A percentile compares a stretch with the other conserved stretches of the same genome.
Conservation (phyloP, 257 asterid species). For the Petunia axillaris region DNA sequence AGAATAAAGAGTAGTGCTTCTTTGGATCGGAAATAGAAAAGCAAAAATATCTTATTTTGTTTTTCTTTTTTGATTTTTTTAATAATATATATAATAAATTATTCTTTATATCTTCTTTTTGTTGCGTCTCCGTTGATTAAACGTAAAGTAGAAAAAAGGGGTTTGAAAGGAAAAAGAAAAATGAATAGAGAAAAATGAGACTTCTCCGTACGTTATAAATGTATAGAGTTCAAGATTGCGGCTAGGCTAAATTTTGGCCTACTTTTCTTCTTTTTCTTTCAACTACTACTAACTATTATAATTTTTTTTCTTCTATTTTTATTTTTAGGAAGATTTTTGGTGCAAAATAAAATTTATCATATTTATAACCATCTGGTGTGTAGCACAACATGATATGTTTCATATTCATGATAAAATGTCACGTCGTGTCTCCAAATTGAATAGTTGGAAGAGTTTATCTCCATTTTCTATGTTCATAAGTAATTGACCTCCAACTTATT, state of each 20-base stretch:
- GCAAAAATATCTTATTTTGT: not conserved
- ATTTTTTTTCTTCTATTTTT: too few relatives aligned
- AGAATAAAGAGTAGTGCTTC: not conserved
- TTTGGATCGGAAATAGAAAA: not conserved
- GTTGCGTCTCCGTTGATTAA: constrained; percentile 23
- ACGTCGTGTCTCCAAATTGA: too few relatives aligned
- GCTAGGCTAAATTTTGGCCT: constrained; percentile 27
- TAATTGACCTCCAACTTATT: too few relatives aligned
- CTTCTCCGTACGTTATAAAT: constrained; percentile 19
- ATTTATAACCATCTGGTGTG: too few relatives aligned
- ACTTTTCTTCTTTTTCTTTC: constrained; percentile 22
- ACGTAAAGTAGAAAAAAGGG: constrained; percentile 7
- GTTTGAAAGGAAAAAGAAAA: constrained; percentile 1
- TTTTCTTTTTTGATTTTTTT: not conserved
- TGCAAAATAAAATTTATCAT: too few relatives aligned
- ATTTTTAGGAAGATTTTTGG: too few relatives aligned
- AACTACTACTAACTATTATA: not conserved
- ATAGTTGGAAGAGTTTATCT: too few relatives aligned
- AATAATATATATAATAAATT: not conserved
- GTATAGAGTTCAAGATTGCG: constrained; percentile 18
- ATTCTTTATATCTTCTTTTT: not conserved
- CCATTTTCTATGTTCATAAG: too few relatives aligned
- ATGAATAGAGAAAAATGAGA: constrained; percentile 5
- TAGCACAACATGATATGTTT: too few relatives aligned
- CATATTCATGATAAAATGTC: too few relatives aligned